Percentiles rank a stretch among this genome's conserved stretches.
phyloP scores from a whole-genome alignment of 805 yeast genomes.

The Kuraishia cidri region DNA sequence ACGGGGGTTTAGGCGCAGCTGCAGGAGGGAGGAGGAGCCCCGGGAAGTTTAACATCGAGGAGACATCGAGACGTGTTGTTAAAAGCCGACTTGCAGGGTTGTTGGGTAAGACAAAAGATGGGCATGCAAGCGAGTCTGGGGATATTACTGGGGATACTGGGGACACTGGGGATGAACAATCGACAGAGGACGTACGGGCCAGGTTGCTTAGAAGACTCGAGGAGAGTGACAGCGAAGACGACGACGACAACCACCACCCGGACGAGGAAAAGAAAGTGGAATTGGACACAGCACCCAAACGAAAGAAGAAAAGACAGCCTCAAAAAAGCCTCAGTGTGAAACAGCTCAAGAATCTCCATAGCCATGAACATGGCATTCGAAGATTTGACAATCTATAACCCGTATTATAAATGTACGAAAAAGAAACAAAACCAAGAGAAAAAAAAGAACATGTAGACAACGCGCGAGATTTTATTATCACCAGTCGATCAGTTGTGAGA shows the following conservation, averaged over 20 bases:
- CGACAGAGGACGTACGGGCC: neutral
- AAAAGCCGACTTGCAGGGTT: too few species aligned
- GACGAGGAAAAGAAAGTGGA: conserved; percentile 10
- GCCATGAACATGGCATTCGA: conserved; percentile 55
- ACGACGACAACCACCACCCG: too few species aligned
- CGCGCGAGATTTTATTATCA: neutral
- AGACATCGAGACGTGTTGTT: too few species aligned
- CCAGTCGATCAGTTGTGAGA: neutral
- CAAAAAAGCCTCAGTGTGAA: conserved; percentile 27
- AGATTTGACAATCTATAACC: conserved; percentile 52
- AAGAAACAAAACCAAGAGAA: too few species aligned
- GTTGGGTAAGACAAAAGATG: too few species aligned
- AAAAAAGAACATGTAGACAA: too few species aligned
- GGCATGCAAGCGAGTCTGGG: too few species aligned
- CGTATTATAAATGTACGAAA: too few species aligned
- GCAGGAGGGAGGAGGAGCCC: too few species aligned
- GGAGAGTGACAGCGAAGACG: neutral
- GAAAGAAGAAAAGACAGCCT: conserved; percentile 23
- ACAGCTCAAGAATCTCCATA: conserved; percentile 36
- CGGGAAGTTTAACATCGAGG: too few species aligned
- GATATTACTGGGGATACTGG: too few species aligned
- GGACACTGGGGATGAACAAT: neutral
- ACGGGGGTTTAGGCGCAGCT: too few species aligned
- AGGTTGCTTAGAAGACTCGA: neutral
- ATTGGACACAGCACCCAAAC: conserved; percentile 12